phyloP scores from a whole-genome alignment of 2,329 filamentous ascomycete species.

The Albifimbria verrucaria region DNA sequence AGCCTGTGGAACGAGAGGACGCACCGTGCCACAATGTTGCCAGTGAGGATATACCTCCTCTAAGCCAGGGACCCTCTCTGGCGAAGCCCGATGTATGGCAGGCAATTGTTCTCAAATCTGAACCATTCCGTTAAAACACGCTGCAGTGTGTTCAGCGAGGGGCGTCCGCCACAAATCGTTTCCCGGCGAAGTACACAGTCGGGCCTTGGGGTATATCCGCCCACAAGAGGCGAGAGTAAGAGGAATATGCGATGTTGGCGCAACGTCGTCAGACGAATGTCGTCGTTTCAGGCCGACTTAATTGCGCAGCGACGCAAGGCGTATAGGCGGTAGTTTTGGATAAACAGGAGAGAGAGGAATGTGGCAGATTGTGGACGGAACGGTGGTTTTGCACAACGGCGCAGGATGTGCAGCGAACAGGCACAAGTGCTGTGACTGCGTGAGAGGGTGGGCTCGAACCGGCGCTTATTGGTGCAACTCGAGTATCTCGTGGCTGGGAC shows the following conservation, averaged over 20 bases:
- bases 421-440: constrained; percentile 11
- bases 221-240: too few relatives aligned
- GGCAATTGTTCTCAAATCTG: constrained; percentile 28
- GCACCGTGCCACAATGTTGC: constrained; percentile 36
- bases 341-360: constrained; percentile 5
- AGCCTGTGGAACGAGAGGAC: constrained; percentile 34
- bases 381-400: constrained; percentile 22
- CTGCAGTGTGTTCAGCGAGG: too few relatives aligned
- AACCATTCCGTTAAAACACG: constrained; percentile 37
- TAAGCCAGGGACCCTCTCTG: constrained; percentile 19
- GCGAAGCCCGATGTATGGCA: constrained; percentile 21
- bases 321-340: not conserved
- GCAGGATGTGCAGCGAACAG: constrained; percentile 18
- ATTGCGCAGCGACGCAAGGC: not conserved
- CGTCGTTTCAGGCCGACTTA: too few relatives aligned
- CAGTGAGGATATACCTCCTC: constrained; percentile 24
- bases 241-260: too few relatives aligned
- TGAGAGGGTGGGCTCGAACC: constrained; percentile 7
- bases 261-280: too few relatives aligned
- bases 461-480: constrained; percentile 10
- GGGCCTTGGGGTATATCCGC: too few relatives aligned
- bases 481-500: constrained; percentile 4
- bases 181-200: too few relatives aligned
- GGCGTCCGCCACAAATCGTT: too few relatives aligned
- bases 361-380: not conserved